Evolutionary conservation across 2,329 filamentous ascomycete species (phyloP).

Genomic region (Erysiphe pulchra): DNA sequence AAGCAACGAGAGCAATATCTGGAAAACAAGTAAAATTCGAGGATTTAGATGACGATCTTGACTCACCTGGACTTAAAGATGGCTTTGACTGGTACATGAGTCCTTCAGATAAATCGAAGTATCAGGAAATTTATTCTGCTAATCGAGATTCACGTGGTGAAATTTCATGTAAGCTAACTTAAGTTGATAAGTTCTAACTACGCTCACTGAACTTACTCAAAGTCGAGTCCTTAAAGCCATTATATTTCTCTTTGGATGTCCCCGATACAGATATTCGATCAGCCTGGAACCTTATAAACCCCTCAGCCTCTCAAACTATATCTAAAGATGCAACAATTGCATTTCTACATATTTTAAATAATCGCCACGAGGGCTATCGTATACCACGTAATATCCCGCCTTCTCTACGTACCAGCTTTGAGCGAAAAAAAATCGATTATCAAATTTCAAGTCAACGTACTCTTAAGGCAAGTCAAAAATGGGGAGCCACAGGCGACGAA

Average conservation of each 20-base stretch:
- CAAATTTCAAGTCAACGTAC: conserved; percentile 53
- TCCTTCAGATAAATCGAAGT: conserved; percentile 70
- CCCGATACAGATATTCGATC: conserved; percentile 61
- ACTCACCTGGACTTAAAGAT: conserved; percentile 66
- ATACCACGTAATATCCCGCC: conserved; percentile 81
- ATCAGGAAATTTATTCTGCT: conserved; percentile 90
- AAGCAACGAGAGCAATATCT: conserved; percentile 55
- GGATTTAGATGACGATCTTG: conserved; percentile 57
- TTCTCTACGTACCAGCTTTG: conserved; percentile 73
- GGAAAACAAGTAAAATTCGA: conserved; percentile 66
- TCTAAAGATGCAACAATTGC: conserved; percentile 87
- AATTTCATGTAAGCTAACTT: conserved; percentile 36
- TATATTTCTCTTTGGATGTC: conserved; percentile 60
- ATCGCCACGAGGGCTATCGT: conserved; percentile 81
- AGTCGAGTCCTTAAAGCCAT: conserved; percentile 55
- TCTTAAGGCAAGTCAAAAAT: conserved; percentile 39
- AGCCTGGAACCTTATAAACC: conserved; percentile 95
- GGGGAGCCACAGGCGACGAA: conserved; percentile 57
- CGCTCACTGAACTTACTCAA: conserved; percentile 8
- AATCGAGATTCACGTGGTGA: conserved; percentile 74
- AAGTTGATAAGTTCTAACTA: background rate
- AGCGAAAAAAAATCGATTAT: conserved; percentile 92
- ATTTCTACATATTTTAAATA: conserved; percentile 90
- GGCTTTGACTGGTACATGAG: conserved; percentile 99
- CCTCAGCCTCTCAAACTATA: conserved; percentile 54